These are phyloP conservation scores for Cydonia oblonga DNA, from an alignment of 331 rosid genomes.

Conservation along the genomic window DNA sequence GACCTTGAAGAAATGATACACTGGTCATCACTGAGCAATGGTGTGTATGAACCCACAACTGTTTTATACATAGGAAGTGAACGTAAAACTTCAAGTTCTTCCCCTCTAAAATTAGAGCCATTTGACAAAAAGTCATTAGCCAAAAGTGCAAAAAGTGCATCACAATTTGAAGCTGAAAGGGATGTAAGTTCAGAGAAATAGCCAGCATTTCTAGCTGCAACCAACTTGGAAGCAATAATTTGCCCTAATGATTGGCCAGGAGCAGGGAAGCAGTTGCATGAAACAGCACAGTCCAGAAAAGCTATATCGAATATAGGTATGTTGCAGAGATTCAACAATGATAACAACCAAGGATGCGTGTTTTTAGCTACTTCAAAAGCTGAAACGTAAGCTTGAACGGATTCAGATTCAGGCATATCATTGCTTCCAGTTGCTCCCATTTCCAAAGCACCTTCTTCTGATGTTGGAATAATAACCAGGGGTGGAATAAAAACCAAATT, in stretches of 20 bases:
- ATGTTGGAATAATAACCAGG: slow-evolving; percentile 24
- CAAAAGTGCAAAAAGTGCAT: slow-evolving; percentile 74
- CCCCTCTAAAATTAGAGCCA: slow-evolving; percentile 39
- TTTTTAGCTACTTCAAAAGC: slow-evolving; percentile 53
- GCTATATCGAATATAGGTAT: slow-evolving; percentile 73
- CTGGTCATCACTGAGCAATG: slow-evolving; percentile 52
- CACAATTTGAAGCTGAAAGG: slow-evolving; percentile 52
- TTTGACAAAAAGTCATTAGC: slow-evolving; percentile 48
- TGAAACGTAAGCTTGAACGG: slow-evolving; percentile 39
- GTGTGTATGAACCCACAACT: slow-evolving; percentile 76
- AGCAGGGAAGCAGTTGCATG: slow-evolving; percentile 55
- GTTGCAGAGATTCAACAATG: slow-evolving; percentile 79
- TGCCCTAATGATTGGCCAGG: slow-evolving; percentile 62
- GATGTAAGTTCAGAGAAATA: slow-evolving; percentile 63
- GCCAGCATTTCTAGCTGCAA: slow-evolving; percentile 76
- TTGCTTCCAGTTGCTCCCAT: slow-evolving; percentile 29
- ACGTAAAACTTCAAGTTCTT: slow-evolving; percentile 70
- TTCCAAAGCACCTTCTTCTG: slow-evolving; percentile 28
- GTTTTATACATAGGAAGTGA: slow-evolving; percentile 86
- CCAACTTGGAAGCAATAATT: slow-evolving; percentile 81
- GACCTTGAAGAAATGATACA: slow-evolving; percentile 80
- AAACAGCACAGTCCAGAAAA: slow-evolving; percentile 64
- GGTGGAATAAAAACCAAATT: slow-evolving; percentile 83
- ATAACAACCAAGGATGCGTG: slow-evolving; percentile 69
- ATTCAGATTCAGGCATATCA: slow-evolving; percentile 35